A percentile compares a stretch with the other conserved stretches of the same genome.
Evolutionary conservation across 345 rosid genomes (phyloP).

Genomic region (Theobroma cacao): DNA sequence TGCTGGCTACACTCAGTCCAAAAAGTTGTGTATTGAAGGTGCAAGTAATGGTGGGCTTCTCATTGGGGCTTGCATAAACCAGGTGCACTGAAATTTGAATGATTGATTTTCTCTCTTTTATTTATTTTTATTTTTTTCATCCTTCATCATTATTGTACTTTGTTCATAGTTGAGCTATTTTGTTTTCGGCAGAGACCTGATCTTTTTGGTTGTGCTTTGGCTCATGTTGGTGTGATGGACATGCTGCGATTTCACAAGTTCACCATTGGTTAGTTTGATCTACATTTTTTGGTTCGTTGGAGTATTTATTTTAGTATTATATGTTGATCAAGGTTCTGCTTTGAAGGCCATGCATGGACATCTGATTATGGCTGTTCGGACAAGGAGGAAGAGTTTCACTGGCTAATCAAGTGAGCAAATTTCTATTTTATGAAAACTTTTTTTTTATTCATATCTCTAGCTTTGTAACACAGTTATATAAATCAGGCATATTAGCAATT

Average conservation of each 20-base stretch:
- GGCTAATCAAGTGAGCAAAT: conserved; percentile 78
- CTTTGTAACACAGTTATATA: neutral
- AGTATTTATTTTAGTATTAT: conserved; percentile 1
- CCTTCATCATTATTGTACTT: conserved; percentile 2
- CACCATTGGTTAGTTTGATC: conserved; percentile 59
- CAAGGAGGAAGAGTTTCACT: conserved; percentile 81
- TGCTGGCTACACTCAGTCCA: conserved; percentile 66
- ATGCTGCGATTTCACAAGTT: conserved; percentile 96
- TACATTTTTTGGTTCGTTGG: neutral
- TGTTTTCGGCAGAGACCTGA: conserved; percentile 71
- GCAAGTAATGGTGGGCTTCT: conserved; percentile 94
- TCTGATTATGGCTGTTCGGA: conserved; percentile 89
- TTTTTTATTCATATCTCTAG: no score
- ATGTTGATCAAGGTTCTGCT: conserved; percentile 10
- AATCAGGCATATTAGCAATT: neutral
- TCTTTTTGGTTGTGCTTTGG: conserved; percentile 95
- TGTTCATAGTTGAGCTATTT: neutral
- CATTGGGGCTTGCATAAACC: conserved; percentile 87
- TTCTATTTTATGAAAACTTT: neutral
- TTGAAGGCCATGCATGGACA: conserved; percentile 87
- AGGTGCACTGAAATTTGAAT: conserved; percentile 44
- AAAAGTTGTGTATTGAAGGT: conserved; percentile 87
- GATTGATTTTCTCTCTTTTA: conserved; percentile 24
- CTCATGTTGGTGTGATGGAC: conserved; percentile 95
- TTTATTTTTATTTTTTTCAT: neutral